Percentiles rank a stretch among this genome's conserved stretches.
Evolutionary conservation across 495 filamentous ascomycete species (phyloP).

Genomic region (Penicillium malachiteum): DNA sequence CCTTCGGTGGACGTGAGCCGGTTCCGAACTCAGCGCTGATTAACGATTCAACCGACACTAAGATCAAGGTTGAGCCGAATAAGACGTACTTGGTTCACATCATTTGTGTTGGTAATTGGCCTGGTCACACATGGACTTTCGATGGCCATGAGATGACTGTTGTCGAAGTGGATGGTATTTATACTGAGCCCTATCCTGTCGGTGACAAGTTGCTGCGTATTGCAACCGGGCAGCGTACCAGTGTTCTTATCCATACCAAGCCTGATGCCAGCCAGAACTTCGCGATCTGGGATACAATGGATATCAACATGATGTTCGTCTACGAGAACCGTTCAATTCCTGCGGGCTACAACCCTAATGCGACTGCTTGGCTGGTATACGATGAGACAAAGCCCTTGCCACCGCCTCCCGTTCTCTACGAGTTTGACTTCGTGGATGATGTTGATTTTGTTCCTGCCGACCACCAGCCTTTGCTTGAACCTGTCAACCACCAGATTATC

Average conservation of each 20-base stretch:
- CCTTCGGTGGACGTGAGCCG: constrained; percentile 52
- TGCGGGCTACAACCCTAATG: constrained; percentile 61
- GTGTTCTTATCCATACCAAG: constrained; percentile 62
- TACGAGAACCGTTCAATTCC: constrained; percentile 35
- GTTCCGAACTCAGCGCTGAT: constrained; percentile 66
- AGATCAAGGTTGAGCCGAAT: constrained; percentile 45
- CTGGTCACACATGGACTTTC: constrained; percentile 54
- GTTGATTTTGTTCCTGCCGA: constrained; percentile 67
- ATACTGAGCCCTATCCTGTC: constrained; percentile 52
- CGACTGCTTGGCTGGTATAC: constrained; percentile 79
- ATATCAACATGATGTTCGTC: constrained; percentile 54
- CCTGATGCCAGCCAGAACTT: constrained; percentile 45
- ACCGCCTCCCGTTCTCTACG: constrained; percentile 50
- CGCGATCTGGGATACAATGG: constrained; percentile 58
- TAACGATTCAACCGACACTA: constrained; percentile 57
- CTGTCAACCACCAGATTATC: constrained; percentile 33
- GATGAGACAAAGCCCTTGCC: constrained; percentile 59
- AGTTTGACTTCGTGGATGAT: constrained; percentile 72
- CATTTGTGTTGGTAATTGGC: constrained; percentile 63
- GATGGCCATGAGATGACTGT: constrained; percentile 59
- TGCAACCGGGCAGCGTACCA: constrained; percentile 69
- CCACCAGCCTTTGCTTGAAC: constrained; percentile 47
- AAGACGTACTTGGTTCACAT: constrained; percentile 68
- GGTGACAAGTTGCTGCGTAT: constrained; percentile 59
- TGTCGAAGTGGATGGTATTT: constrained; percentile 74